Evolutionary conservation across 805 yeast genomes (phyloP).

Genomic region (Cyberlindnera galapagoensis): DNA sequence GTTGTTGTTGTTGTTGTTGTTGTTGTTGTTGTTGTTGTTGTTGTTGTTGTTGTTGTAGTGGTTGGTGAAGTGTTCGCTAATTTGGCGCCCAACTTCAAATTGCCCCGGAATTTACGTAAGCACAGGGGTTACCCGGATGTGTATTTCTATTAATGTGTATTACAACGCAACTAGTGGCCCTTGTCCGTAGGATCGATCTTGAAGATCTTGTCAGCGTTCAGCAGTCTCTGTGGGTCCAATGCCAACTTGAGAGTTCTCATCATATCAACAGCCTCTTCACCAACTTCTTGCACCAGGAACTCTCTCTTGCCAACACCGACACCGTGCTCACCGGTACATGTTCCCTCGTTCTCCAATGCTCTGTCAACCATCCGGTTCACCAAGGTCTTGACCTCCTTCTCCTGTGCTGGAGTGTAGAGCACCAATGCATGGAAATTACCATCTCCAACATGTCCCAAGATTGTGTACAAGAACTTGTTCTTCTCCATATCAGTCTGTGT

Average conservation of each 20-base stretch:
- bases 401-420: slow-evolving; percentile 47
- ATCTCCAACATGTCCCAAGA: slow-evolving; percentile 80
- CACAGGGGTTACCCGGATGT: too few relatives aligned
- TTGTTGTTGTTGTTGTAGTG: not conserved
- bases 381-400: slow-evolving; percentile 38
- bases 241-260: slow-evolving; percentile 73
- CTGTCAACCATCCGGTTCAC: slow-evolving; percentile 57
- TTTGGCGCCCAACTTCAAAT: too few relatives aligned
- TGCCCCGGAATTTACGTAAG: too few relatives aligned
- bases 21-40: not conserved
- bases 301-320: slow-evolving; percentile 74
- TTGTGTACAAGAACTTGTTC: slow-evolving; percentile 48
- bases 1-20: too few relatives aligned
- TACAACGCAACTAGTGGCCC: slow-evolving; percentile 9
- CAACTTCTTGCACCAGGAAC: slow-evolving; percentile 55
- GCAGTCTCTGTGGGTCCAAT: slow-evolving; percentile 62
- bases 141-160: too few relatives aligned
- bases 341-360: slow-evolving; percentile 69
- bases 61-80: too few relatives aligned
- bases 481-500: slow-evolving; percentile 53
- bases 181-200: slow-evolving; percentile 52
- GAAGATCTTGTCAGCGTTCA: slow-evolving; percentile 79
- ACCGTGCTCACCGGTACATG: slow-evolving; percentile 87
- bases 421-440: slow-evolving; percentile 74
- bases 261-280: slow-evolving; percentile 55